Evolutionary conservation across 2,329 filamentous ascomycete genomes (phyloP), one percentile per base, ranked within the genome.

Genomic region (Hymenoscyphus repandus): DNA sequence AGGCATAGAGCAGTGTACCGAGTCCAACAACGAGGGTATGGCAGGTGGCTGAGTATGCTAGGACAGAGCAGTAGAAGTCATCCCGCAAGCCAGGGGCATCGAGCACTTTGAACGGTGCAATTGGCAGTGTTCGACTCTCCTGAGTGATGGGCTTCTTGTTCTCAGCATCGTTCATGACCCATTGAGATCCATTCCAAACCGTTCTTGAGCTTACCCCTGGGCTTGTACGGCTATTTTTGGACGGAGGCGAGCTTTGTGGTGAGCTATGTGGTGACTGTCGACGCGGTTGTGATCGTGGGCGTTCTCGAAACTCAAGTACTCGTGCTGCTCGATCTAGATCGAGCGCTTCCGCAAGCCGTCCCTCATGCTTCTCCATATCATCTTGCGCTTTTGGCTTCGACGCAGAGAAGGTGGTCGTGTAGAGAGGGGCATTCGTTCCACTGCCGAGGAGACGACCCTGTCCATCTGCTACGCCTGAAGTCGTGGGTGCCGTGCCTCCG

Each of bases 31-130:
- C 92, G 13, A 99, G 77, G 12, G 85, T 88, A 47, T 86, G 80
- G 45, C 82, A 79, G 6, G 80, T 86, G 37, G 78, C 69, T 0
- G 86, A 95, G 67, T 96, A 97, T 9, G 93, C 90, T 48, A 99
- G 76, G 2, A 91, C 77, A 0, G 91, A 93, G 70, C 90, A 96
- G 67, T 99, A 99, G 67, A 91, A 99, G 68, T 99, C 92, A 62
- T 97, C 90, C 50, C 90, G 83, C n/a, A 97, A 74, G 46, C 83
- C 81, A 2, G 91, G 90, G 7, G 92, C 92, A 70, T 96, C 90
- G 5, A 99, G 76, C 6, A 96, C 87, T 70, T 87, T 88, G 71
- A 95, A 95, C 5, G 90, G 88, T 15, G 86, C 78, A 6, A 78
- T 75, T 34, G 89, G 86, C 38, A 93, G 73, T 33, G 73, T 68